Conservation (phyloP, 2,329 filamentous ascomycete genomes). For the Pochonia chlamydosporia region DNA sequence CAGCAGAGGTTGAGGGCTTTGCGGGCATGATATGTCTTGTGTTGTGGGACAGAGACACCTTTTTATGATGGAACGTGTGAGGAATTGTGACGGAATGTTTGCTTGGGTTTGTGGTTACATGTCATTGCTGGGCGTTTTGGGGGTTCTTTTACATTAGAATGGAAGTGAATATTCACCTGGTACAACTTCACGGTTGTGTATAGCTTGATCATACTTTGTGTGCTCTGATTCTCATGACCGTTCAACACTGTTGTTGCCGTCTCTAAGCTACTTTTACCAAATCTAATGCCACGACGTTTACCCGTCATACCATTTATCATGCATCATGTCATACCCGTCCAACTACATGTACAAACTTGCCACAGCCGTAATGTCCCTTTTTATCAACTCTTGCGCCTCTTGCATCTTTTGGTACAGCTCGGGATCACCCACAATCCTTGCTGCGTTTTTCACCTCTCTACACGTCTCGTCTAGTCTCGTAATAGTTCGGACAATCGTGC, state of each 20-base stretch:
- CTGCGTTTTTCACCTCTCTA: conserved; percentile 94
- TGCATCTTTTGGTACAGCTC: conserved; percentile 95
- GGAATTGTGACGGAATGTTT: conserved; percentile 4
- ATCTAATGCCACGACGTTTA: no score
- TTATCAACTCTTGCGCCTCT: conserved; percentile 94
- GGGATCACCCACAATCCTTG: conserved; percentile 90
- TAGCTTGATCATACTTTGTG: neutral
- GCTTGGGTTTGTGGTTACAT: neutral
- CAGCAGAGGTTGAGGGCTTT: conserved; percentile 54
- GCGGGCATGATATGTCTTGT: conserved; percentile 33
- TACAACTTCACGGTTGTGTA: neutral
- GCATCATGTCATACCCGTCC: neutral
- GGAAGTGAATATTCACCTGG: neutral
- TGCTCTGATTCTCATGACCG: neutral
- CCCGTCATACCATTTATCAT: no score
- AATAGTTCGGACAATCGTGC: conserved; percentile 93
- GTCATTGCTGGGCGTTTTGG: conserved; percentile 11
- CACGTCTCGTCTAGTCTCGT: conserved; percentile 93
- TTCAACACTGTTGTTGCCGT: neutral
- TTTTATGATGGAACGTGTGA: neutral
- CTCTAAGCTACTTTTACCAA: neutral
- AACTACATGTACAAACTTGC: conserved; percentile 79
- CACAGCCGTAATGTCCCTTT: conserved; percentile 88
- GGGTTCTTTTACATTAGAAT: conserved; percentile 1
- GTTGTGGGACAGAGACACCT: neutral